Base-by-base conservation (phyloP, 192 early-diverging fungal genomes). In the Entophlyctis helioformis region DNA sequence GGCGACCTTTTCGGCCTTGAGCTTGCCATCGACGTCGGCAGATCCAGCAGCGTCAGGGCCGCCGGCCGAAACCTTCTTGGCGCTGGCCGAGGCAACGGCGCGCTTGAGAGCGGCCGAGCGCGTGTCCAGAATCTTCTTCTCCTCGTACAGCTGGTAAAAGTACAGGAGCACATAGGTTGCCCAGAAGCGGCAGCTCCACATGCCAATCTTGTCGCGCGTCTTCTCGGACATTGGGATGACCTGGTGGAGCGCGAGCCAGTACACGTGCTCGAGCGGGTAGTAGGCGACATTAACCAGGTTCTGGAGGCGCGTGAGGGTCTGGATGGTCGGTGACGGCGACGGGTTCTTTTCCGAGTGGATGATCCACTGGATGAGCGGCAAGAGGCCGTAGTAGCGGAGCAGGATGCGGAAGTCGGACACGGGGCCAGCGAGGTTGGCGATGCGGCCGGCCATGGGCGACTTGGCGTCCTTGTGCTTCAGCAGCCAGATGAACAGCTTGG, bases 181-280 rank as follows among this genome's bases (percentile, higher is more conserved):
- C 94, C 94, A 97, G 80, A 91, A 91, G 24, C 94, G 73, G 55
- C 94, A 97, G 41, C 78, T 82, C 94, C 94, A 97, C 48, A 91
- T 83, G 19, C 83, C 83, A 40, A 91, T 72, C 27, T 66, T 61
- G 52, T 90, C 84, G 26, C 81, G 76, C 20, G 75, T 76, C 25
- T 72, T 67, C 33, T 83, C 79, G 8, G 81, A 66, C 39, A 93
- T 59, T 18, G 78, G 69, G 37, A 95, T 78, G 16, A 95, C 70
- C 37, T 85, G 71, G 52, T 98, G 88, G 20, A 79, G 71, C 6
- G 76, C 87, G 40, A 98, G 71, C 87, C 89, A 98, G 74, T 91
- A 98, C 28, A 78, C 69, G 59, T 98, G 94, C 57, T 98, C 94
- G 24, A 98, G 73, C 21, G 94, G 94, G 51, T 98, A 98, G 71